phyloP scores from a whole-genome alignment of 176 grass and related monocot genomes.

The Carex scoparia region DNA sequence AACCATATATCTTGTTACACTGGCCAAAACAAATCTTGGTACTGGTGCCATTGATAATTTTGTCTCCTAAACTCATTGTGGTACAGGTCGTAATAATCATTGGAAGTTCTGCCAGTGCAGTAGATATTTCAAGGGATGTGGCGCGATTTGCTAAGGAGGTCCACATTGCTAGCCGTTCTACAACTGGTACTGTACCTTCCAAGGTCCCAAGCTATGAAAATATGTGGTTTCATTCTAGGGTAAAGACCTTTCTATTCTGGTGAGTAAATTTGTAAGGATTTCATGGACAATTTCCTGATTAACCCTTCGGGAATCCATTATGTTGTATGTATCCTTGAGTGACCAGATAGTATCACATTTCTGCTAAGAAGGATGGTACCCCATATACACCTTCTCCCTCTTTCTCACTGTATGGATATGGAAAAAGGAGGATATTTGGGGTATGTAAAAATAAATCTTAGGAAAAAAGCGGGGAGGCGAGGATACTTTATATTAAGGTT shows the following conservation, averaged over 20 bases:
- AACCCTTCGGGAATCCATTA: not conserved
- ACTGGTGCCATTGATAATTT: not conserved
- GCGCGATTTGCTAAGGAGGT: constrained; percentile 47
- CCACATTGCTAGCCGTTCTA: constrained; percentile 49
- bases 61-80: not conserved
- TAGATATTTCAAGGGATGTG: constrained; percentile 58
- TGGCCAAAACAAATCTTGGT: not conserved
- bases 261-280: constrained; percentile 33
- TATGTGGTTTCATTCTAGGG: constrained; percentile 84
- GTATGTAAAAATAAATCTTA: not conserved
- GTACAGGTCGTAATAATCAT: constrained; percentile 51
- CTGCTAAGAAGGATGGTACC: not conserved
- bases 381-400: not conserved
- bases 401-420: not conserved
- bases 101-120: constrained; percentile 42
- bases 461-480: not conserved
- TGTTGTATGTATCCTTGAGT: not conserved
- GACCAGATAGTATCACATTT: not conserved
- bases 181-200: constrained; percentile 20
- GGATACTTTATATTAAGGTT: not conserved
- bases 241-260: constrained; percentile 32
- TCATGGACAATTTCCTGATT: not conserved
- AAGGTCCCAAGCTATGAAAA: constrained; percentile 55
- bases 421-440: not conserved
- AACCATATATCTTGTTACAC: not conserved